Percentiles rank a stretch among this genome's conserved stretches.
Evolutionary conservation across 164 flowering plant genomes (phyloP).

Genomic region (Chloranthus sessilifolius): DNA sequence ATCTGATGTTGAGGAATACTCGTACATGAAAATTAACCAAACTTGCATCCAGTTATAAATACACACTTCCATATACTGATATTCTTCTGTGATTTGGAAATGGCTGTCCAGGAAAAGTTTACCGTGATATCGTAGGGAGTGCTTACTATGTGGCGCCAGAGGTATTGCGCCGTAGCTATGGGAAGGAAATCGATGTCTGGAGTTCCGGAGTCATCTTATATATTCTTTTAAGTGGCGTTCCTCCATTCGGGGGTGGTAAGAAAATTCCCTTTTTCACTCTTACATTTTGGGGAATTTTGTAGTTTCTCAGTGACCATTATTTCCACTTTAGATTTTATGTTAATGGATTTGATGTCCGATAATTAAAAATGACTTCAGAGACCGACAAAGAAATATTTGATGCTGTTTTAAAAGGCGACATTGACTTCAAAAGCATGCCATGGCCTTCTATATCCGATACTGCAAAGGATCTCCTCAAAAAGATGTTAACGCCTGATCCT

Average conservation of each 20-base stretch:
- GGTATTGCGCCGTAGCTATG: constrained; percentile 56
- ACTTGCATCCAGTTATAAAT: neutral
- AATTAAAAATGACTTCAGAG: constrained; percentile 39
- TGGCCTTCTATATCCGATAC: constrained; percentile 78
- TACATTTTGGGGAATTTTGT: neutral
- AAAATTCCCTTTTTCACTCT: neutral
- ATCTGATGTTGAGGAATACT: neutral
- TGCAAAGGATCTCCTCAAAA: constrained; percentile 78
- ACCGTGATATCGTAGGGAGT: constrained; percentile 75
- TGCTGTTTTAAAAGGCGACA: constrained; percentile 37
- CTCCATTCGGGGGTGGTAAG: constrained; percentile 93
- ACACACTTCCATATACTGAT: neutral
- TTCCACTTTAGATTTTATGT: neutral
- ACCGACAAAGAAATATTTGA: constrained; percentile 72
- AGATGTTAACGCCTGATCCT: constrained; percentile 69
- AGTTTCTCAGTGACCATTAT: neutral
- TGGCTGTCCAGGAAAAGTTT: constrained; percentile 46
- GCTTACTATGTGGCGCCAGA: constrained; percentile 95
- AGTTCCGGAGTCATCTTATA: constrained; percentile 95
- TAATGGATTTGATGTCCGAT: constrained; percentile 1
- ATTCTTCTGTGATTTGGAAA: neutral
- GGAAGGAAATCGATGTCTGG: constrained; percentile 93
- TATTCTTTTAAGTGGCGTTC: constrained; percentile 74
- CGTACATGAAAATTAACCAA: no score
- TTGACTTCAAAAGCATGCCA: constrained; percentile 60